A percentile compares a stretch with the other conserved stretches of the same genome.
Conservation (phyloP, 352 stramenopile genomes). For the Pilasporangium apinafurcum region DNA sequence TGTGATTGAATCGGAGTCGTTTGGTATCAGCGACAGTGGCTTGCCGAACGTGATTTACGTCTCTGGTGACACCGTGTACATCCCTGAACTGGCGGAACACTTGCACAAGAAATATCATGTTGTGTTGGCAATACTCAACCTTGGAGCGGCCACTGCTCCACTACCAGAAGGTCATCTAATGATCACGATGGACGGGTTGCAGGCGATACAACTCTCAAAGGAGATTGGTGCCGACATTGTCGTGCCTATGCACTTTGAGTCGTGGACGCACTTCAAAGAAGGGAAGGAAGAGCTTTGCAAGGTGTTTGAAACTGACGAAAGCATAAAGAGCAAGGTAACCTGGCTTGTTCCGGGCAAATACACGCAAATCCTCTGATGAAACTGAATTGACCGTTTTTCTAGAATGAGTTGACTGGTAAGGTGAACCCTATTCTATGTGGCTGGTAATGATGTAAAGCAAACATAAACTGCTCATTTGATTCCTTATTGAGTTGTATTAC, state of each 20-base stretch:
- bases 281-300: conserved; percentile 1
- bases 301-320: conserved; percentile 5
- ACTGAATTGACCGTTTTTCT: no score
- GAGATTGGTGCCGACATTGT: conserved; percentile 21
- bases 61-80: conserved; percentile 30
- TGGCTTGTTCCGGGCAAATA: conserved; percentile 11
- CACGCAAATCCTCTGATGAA: conserved; percentile 13
- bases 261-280: conserved; percentile 32
- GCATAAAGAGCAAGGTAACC: conserved; percentile 16
- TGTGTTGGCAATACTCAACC: conserved; percentile 25
- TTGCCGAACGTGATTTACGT: conserved; percentile 31
- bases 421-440: no score
- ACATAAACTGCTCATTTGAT: no score
- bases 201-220: conserved; percentile 13
- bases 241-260: conserved; percentile 34
- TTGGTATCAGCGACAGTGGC: conserved; percentile 17
- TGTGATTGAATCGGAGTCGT: conserved; percentile 22
- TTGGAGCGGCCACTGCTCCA: conserved; percentile 15
- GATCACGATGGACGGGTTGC: conserved; percentile 22
- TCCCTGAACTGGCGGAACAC: conserved; percentile 13
- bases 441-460: no score
- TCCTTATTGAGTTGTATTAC: no score
- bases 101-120: conserved; percentile 22
- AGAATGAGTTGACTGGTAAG: no score
- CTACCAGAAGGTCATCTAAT: conserved; percentile 7